A percentile compares a stretch with the other conserved stretches of the same genome.
Evolutionary conservation across 2,329 filamentous ascomycete species (phyloP).

Genomic region (Byssoonygena ceratinophila): DNA sequence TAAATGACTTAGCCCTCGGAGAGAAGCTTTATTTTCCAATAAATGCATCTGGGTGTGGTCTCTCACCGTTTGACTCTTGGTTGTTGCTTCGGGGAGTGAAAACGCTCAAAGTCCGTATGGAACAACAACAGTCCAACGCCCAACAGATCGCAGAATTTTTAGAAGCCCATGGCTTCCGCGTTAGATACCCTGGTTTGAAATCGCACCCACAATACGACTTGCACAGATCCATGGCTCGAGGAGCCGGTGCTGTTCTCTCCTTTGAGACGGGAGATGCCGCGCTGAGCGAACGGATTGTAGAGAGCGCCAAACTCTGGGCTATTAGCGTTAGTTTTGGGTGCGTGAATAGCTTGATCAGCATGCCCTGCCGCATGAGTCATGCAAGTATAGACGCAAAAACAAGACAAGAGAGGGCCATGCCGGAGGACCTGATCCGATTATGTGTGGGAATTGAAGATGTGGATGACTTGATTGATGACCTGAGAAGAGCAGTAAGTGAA

Average conservation of each 20-base stretch:
- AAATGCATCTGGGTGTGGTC: constrained; percentile 87
- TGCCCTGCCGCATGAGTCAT: constrained; percentile 99
- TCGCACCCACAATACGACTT: constrained; percentile 94
- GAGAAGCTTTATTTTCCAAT: constrained; percentile 95
- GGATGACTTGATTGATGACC: constrained; percentile 83
- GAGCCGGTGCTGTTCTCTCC: constrained; percentile 83
- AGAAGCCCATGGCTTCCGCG: constrained; percentile 80
- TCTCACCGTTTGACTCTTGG: constrained; percentile 93
- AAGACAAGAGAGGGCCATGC: constrained; percentile 75
- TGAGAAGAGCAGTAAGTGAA: constrained; percentile 71
- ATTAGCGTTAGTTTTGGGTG: constrained; percentile 97
- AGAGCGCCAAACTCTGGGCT: constrained; percentile 80
- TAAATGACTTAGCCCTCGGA: constrained; percentile 69
- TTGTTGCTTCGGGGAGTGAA: constrained; percentile 91
- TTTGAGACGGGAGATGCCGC: constrained; percentile 86
- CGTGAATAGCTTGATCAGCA: constrained; percentile 96
- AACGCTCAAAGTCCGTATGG: constrained; percentile 94
- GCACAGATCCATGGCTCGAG: constrained; percentile 90
- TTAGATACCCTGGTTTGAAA: constrained; percentile 86
- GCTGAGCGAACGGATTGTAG: constrained; percentile 84
- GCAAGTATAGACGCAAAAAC: constrained; percentile 96
- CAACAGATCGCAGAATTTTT: constrained; percentile 86
- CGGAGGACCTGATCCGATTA: constrained; percentile 88
- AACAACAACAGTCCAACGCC: constrained; percentile 91
- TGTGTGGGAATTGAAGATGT: constrained; percentile 95